Evolutionary conservation across 352 stramenopile species (phyloP).

Genomic region (Phytophthora pinifolia): DNA sequence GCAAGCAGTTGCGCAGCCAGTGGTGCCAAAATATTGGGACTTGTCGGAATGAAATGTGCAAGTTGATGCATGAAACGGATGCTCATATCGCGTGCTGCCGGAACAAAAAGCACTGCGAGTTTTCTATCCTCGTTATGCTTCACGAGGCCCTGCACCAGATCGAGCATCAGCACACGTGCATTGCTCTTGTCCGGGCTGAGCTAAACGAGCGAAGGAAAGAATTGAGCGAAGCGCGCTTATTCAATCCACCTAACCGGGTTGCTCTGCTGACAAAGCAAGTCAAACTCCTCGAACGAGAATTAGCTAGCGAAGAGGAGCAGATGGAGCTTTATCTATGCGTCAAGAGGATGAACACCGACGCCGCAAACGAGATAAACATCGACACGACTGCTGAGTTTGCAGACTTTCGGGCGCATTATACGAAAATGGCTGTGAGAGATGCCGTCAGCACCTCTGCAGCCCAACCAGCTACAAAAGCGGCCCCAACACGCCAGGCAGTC

Average conservation of each 20-base stretch:
- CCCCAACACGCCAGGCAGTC: too few species aligned
- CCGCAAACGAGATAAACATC: conserved; percentile 4
- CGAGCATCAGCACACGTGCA: conserved; percentile 28
- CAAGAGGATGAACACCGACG: conserved; percentile 3
- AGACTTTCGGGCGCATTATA: conserved; percentile 10
- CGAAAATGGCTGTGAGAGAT: not conserved
- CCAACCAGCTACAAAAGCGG: too few species aligned
- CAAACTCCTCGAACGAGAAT: conserved; percentile 6
- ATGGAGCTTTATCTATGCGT: conserved; percentile 11
- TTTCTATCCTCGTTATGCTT: conserved; percentile 51
- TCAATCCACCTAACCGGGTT: not conserved
- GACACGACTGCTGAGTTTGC: not conserved
- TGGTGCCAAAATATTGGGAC: conserved; percentile 45
- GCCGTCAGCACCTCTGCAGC: too few species aligned
- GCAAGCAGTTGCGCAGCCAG: conserved; percentile 40
- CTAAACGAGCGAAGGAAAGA: conserved; percentile 4
- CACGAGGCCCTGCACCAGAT: conserved; percentile 62
- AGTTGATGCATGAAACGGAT: conserved; percentile 56
- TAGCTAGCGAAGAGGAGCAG: conserved; percentile 9
- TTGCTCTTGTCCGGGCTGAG: not conserved
- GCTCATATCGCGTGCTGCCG: conserved; percentile 45
- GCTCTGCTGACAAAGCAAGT: conserved; percentile 4
- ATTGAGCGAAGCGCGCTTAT: not conserved
- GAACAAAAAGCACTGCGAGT: conserved; percentile 48
- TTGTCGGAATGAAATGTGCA: conserved; percentile 50